These are phyloP conservation scores for Fusarium azukiicola DNA, from an alignment of 2,329 filamentous ascomycete genomes.

Conservation along the genomic window DNA sequence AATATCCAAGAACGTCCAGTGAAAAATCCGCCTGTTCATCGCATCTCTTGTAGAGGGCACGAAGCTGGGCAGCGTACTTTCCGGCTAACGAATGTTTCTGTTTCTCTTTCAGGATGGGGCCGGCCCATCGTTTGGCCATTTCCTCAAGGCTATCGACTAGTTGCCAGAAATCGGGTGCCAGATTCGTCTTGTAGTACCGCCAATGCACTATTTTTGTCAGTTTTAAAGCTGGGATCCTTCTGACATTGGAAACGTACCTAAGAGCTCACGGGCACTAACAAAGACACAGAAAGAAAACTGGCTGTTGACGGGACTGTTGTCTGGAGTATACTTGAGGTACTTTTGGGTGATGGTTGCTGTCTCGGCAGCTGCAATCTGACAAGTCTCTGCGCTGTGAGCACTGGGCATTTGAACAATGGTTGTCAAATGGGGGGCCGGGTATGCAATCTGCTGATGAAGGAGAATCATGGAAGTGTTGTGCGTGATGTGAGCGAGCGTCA, in stretches of 20 bases:
- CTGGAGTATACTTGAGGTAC: slow-evolving; percentile 65
- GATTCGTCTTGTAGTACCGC: slow-evolving; percentile 41
- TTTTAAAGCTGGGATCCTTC: accelerated
- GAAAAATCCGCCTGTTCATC: slow-evolving; percentile 18
- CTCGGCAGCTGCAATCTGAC: slow-evolving; percentile 68
- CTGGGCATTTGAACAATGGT: slow-evolving; percentile 62
- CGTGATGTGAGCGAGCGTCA: slow-evolving; percentile 71
- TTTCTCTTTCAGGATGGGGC: slow-evolving; percentile 22
- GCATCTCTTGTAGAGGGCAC: slow-evolving; percentile 29
- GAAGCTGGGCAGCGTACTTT: slow-evolving; percentile 36
- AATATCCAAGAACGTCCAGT: slow-evolving; percentile 43
- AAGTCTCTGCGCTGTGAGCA: slow-evolving; percentile 71
- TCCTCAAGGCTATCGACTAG: slow-evolving; percentile 56
- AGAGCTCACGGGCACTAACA: slow-evolving; percentile 68
- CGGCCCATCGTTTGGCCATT: slow-evolving; percentile 56
- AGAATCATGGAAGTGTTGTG: slow-evolving; percentile 74
- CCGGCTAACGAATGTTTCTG: slow-evolving; percentile 18
- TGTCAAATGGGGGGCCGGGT: slow-evolving; percentile 59
- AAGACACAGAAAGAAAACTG: slow-evolving; percentile 72
- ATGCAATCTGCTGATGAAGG: slow-evolving; percentile 71
- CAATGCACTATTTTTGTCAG: slow-evolving; percentile 42
- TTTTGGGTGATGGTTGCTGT: slow-evolving; percentile 69
- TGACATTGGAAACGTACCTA: neutral
- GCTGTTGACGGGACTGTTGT: slow-evolving; percentile 40
- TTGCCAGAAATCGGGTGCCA: slow-evolving; percentile 54